These are phyloP conservation scores for Trichoderma oligosporum DNA, from an alignment of 2,329 filamentous ascomycete species.

Conservation along the genomic window DNA sequence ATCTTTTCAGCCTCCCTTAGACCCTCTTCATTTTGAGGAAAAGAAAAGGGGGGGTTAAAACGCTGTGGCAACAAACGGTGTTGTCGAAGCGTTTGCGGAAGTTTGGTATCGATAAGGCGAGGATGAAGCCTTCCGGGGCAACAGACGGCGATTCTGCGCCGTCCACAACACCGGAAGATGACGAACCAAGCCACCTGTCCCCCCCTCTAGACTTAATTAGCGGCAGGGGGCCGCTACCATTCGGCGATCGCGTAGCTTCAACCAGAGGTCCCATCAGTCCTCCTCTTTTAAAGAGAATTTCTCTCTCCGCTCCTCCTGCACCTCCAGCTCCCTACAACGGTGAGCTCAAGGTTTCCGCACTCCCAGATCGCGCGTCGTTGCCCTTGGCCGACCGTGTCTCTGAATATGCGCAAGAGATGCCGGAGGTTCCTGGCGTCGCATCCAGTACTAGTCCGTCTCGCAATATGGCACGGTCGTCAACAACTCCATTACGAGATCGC, in stretches of 20 bases:
- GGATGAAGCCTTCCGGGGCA: slow-evolving; percentile 12
- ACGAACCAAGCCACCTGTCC: slow-evolving; percentile 9
- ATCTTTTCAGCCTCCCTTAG: not conserved
- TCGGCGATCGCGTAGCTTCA: slow-evolving; percentile 13
- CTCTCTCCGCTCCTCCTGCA: slow-evolving; percentile 10
- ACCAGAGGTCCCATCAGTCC: slow-evolving; percentile 29
- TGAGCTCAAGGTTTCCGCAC: not conserved
- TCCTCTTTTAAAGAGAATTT: slow-evolving; percentile 27
- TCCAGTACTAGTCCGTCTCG: slow-evolving; percentile 13
- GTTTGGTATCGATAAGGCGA: not conserved
- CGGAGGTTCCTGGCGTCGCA: slow-evolving; percentile 22
- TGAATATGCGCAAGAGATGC: slow-evolving; percentile 26
- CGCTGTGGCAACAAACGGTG: not conserved
- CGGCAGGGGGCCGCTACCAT: not conserved
- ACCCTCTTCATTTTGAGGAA: not conserved
- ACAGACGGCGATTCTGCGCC: not conserved
- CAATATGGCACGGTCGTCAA: slow-evolving; percentile 1
- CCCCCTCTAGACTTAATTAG: slow-evolving; percentile 6
- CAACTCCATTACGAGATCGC: not conserved
- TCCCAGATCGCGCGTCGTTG: slow-evolving; percentile 18
- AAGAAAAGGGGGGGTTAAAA: not conserved
- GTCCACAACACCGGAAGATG: slow-evolving; percentile 1
- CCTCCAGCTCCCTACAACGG: not conserved
- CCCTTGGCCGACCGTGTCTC: slow-evolving; percentile 12
- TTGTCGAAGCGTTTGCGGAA: not conserved